These are phyloP conservation scores for Dimocarpus longan DNA, from an alignment of 345 rosid species.

Conservation along the genomic window DNA sequence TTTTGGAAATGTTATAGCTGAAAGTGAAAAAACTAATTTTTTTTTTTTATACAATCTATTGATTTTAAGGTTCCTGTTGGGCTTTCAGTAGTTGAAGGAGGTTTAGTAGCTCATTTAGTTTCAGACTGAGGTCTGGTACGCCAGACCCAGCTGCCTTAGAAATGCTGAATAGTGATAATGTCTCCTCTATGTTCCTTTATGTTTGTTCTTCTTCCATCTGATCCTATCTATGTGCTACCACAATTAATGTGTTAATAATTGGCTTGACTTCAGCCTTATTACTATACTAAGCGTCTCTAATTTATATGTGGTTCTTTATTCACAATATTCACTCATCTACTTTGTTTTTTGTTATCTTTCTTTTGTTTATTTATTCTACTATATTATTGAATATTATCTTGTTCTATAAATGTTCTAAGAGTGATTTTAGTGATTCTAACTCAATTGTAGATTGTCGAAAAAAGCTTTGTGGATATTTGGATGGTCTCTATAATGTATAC, in stretches of 20 bases:
- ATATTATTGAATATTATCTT: constrained; percentile 8
- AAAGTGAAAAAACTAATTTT: neutral
- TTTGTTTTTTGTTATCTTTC: neutral
- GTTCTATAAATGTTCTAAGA: neutral
- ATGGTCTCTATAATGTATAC: constrained; percentile 79
- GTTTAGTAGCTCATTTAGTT: neutral
- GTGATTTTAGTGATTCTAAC: constrained; percentile 19
- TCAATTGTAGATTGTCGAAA: constrained; percentile 78
- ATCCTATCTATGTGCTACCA: neutral
- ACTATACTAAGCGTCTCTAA: neutral
- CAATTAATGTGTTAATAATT: neutral
- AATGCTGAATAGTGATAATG: neutral
- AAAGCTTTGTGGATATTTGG: constrained; percentile 80
- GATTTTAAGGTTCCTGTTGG: constrained; percentile 2
- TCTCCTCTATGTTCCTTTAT: neutral
- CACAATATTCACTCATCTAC: neutral
- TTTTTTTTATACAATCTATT: neutral
- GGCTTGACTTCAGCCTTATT: neutral
- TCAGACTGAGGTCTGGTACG: neutral
- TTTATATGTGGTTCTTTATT: neutral
- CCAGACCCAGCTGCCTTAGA: neutral
- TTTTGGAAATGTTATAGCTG: neutral
- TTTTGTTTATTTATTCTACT: neutral
- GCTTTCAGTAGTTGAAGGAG: neutral
- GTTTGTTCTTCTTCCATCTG: neutral